Evolutionary conservation across 2,329 filamentous ascomycete species (phyloP), one percentile per base, ranked within the genome.

Genomic region (Hypomyces perniciosus): DNA sequence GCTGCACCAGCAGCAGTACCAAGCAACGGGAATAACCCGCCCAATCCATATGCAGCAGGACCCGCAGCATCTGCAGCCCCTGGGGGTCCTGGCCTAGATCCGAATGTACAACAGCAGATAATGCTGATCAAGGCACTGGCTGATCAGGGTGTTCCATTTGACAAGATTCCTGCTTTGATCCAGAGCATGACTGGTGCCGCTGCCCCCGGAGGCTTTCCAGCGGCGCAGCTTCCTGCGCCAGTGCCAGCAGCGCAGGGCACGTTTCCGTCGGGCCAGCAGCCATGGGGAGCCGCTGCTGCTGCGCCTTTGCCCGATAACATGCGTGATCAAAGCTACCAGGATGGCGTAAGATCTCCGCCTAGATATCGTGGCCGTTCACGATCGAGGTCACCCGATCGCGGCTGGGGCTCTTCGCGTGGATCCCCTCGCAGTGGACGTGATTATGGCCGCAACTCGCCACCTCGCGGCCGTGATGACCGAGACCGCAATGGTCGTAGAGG

Each of bases 331-430:
- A 71, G 73, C 53, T 81, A 74, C 58, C 76, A 77, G 56, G 78
- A 83, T 52, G 74, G 74, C 61, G 70, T 77, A 65, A 80, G 84
- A 65, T 89, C 86, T 33, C 85, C 83, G 13, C 74, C 75, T 54
- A 73, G 77, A 64, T 75, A 75, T 60, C 74, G 74, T 53, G 79
- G 63, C 42, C 82, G 87, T 52, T 90, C 86, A 53, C 81, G 90
- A 47, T 92, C 88, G 31, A 83, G 88, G 37, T 95, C 90, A 57
- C 88, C 90, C 46, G 84, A 85, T 52, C 85, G 83, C 62, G 81
- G 82, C 58, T 88, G 86, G 76, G 84, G 83, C 59, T 76, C 79
- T 20, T 20, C 52, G 55, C 82, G 81, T 54, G 78, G 76, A 54
- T 84, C 84, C 50, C 84, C 85, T 59, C 81, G 82, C 57, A 76